These are phyloP conservation scores for Fusarium sororula DNA, from an alignment of 2,329 filamentous ascomycete genomes.

Conservation along the genomic window DNA sequence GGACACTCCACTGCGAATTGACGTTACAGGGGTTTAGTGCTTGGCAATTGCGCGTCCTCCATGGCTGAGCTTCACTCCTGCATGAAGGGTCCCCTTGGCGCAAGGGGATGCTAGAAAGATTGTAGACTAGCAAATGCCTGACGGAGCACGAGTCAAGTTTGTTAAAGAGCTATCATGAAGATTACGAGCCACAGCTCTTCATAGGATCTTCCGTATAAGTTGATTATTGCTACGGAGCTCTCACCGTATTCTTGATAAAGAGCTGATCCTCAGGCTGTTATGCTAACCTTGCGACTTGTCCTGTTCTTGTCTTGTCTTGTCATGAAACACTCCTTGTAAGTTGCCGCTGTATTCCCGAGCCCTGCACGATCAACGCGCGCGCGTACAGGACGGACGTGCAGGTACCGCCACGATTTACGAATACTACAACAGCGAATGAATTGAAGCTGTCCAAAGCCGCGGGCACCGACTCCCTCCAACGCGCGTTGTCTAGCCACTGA, in stretches of 20 bases:
- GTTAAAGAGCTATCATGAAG: neutral
- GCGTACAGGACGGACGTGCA: neutral
- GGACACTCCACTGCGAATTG: neutral
- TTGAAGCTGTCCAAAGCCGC: neutral
- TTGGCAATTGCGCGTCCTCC: constrained; percentile 34
- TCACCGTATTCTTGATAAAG: constrained; percentile 1
- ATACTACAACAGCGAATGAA: neutral
- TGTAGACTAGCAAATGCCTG: neutral
- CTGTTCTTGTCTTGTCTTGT: neutral
- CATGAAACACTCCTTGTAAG: neutral
- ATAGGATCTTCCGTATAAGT: neutral
- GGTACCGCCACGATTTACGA: neutral
- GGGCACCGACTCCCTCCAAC: neutral
- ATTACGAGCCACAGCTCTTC: neutral
- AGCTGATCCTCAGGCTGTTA: neutral
- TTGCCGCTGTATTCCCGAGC: neutral
- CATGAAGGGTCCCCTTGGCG: constrained; percentile 25
- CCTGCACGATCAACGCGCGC: neutral
- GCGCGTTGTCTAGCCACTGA: neutral
- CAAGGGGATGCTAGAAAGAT: neutral
- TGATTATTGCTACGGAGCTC: neutral
- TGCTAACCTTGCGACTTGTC: neutral
- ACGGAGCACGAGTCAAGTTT: neutral
- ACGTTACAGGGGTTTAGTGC: neutral
- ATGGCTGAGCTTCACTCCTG: constrained; percentile 26